phyloP scores from a whole-genome alignment of 140 eudicot genomes.

The Anethum foeniculum region DNA sequence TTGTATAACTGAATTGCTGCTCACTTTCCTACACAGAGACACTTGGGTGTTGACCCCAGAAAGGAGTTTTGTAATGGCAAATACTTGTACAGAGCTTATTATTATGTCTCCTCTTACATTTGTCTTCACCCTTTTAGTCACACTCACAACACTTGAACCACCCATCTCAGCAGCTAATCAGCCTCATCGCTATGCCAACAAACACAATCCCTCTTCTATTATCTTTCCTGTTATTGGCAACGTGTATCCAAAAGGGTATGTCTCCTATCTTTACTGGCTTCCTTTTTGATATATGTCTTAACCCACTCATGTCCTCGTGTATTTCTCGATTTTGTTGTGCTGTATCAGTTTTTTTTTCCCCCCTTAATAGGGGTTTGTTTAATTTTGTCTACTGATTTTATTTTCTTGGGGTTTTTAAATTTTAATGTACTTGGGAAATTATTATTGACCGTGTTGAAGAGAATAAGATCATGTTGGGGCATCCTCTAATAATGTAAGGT shows the following conservation, averaged over 20 bases:
- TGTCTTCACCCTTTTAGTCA: constrained; percentile 22
- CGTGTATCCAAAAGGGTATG: constrained; percentile 82
- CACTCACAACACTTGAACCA: constrained; percentile 14
- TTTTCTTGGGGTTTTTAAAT: not conserved
- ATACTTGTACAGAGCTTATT: no score
- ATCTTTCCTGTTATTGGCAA: constrained; percentile 65
- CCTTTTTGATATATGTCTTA: not conserved
- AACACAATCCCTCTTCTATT: constrained; percentile 34
- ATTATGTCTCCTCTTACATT: constrained; percentile 14
- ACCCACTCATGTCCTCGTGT: not conserved
- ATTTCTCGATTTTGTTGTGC: not conserved
- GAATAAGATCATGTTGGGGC: no score
- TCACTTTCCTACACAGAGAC: no score
- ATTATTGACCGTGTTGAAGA: no score
- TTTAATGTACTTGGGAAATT: no score
- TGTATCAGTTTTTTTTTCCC: not conserved
- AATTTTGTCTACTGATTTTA: not conserved
- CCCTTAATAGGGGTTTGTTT: not conserved
- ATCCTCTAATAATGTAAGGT: no score
- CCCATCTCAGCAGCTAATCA: constrained; percentile 29
- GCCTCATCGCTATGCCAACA: constrained; percentile 16
- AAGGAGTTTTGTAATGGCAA: no score
- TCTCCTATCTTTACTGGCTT: no score
- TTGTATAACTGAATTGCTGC: no score
- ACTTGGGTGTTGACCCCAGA: no score